phyloP scores from a whole-genome alignment of 352 stramenopile species.

The Globisporangium apiculatum region DNA sequence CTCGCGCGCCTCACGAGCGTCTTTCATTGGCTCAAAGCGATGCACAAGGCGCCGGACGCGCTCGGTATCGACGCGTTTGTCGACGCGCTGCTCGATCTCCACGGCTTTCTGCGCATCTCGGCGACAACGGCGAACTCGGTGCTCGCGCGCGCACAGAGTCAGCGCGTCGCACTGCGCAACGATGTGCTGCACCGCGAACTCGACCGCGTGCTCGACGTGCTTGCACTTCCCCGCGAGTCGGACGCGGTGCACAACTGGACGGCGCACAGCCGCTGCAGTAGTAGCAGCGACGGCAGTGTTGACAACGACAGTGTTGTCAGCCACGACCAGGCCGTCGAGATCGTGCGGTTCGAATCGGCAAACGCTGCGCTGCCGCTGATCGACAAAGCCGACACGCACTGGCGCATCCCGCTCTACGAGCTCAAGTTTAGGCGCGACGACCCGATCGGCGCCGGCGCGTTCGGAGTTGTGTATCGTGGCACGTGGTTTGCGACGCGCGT shows the following conservation, averaged over 20 bases:
- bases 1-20: background rate
- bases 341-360: background rate
- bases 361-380: background rate
- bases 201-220: background rate
- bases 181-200: slow-evolving; percentile 4
- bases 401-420: slow-evolving; percentile 6
- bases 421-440: background rate
- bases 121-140: background rate
- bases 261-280: background rate
- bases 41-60: background rate
- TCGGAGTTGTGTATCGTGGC: slow-evolving; percentile 1
- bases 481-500: slow-evolving; percentile 3
- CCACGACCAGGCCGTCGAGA: background rate
- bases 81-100: background rate
- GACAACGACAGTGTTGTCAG: background rate
- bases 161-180: background rate
- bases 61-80: background rate
- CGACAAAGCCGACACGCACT: background rate
- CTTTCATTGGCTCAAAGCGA: background rate
- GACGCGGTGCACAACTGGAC: slow-evolving; percentile 4
- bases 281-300: background rate
- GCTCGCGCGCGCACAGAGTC: slow-evolving; percentile 2
- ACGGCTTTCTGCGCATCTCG: slow-evolving; percentile 1
- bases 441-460: background rate
- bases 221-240: background rate